Percentiles rank a stretch among this genome's conserved stretches.
phyloP scores from a whole-genome alignment of 805 yeast genomes.

The Cyberlindnera sargentensis region DNA sequence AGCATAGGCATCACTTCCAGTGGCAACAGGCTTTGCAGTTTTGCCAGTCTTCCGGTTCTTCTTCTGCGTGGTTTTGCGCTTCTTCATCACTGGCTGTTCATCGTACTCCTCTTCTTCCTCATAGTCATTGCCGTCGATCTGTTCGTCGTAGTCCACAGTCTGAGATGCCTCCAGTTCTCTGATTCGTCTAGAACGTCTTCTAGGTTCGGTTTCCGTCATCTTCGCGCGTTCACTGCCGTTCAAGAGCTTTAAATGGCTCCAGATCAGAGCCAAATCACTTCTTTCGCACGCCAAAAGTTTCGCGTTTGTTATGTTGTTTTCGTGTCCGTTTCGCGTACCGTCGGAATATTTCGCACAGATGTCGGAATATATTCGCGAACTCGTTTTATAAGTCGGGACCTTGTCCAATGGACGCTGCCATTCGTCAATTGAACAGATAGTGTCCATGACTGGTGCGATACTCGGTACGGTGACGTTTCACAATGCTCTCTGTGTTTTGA shows the following conservation, averaged over 20 bases:
- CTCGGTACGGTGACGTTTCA: too few relatives aligned
- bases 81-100: constrained; percentile 8
- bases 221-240: not conserved
- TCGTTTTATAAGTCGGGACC: too few relatives aligned
- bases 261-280: too few relatives aligned
- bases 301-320: not conserved
- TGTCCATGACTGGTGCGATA: too few relatives aligned
- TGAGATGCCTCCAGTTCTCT: constrained; percentile 13
- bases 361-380: too few relatives aligned
- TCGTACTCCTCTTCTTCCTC: constrained; percentile 17
- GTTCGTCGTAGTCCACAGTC: constrained; percentile 16
- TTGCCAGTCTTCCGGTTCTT: too few relatives aligned
- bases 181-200: constrained; percentile 22
- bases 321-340: not conserved
- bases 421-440: too few relatives aligned
- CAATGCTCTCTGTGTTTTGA: too few relatives aligned
- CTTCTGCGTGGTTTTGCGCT: constrained; percentile 10
- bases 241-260: too few relatives aligned
- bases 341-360: too few relatives aligned
- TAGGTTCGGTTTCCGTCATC: constrained; percentile 6
- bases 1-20: constrained; percentile 23
- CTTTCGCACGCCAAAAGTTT: not conserved
- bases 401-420: too few relatives aligned
- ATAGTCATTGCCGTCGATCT: constrained; percentile 19
- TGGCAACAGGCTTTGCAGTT: not conserved